Percentiles rank a stretch among this genome's conserved stretches.
Evolutionary conservation across 345 rosid genomes (phyloP).

Genomic region (Eucalyptus caleyi): DNA sequence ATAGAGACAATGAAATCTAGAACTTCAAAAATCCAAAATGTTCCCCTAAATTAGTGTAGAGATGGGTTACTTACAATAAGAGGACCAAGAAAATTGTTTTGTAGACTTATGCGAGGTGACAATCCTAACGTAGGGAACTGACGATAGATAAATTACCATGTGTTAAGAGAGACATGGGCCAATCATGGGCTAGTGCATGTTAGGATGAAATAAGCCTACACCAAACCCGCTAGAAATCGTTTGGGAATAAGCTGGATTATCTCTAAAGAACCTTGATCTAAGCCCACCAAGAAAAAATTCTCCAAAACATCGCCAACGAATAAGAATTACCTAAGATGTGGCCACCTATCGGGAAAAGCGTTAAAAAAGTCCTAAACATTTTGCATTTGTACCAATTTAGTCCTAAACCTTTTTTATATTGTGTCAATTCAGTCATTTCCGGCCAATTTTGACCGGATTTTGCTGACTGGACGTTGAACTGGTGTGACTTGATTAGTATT

Average conservation of each 20-base stretch:
- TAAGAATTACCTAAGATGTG: background rate
- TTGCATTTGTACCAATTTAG: too few species aligned
- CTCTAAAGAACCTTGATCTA: background rate
- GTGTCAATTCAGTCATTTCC: fast-evolving
- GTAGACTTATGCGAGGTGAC: background rate
- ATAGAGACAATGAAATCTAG: background rate
- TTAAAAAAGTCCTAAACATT: too few species aligned
- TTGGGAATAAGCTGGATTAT: background rate
- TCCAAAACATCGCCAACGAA: background rate
- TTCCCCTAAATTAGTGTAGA: background rate
- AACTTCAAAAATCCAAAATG: background rate
- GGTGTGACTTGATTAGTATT: fast-evolving
- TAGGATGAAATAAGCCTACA: background rate
- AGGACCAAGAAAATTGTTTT: background rate
- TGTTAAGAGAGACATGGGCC: background rate
- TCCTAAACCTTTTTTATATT: too few species aligned
- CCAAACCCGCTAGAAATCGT: background rate
- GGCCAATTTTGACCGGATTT: too few species aligned
- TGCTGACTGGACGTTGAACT: fast-evolving
- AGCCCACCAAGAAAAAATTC: background rate
- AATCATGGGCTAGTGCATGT: background rate
- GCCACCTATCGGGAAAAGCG: too few species aligned
- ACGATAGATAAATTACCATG: background rate
- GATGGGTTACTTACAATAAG: background rate
- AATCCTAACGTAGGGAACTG: background rate